Percentiles rank a stretch among this genome's conserved stretches.
Conservation (phyloP, 306 rosid genomes). For the Alnus rubra region DNA sequence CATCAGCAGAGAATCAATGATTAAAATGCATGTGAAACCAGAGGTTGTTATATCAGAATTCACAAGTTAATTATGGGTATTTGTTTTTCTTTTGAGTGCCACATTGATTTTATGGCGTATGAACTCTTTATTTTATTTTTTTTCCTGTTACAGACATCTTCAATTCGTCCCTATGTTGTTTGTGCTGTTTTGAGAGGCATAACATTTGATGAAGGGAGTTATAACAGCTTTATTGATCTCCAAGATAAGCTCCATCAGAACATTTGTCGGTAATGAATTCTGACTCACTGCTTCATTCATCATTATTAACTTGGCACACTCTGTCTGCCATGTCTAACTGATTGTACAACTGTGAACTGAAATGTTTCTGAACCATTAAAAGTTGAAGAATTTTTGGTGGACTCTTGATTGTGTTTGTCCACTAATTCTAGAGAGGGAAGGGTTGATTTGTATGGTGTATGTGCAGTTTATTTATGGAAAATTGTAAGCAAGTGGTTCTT, state of each 20-base stretch:
- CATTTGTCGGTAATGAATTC: conserved; percentile 77
- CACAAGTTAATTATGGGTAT: neutral
- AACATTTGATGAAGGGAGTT: conserved; percentile 68
- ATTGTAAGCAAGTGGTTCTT: too few species aligned
- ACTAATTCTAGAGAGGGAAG: neutral
- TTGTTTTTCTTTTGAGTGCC: neutral
- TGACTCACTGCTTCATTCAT: conserved; percentile 3
- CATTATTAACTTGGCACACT: conserved; percentile 11
- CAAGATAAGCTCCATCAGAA: conserved; percentile 98
- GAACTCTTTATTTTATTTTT: conserved; percentile 14
- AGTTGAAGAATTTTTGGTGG: neutral
- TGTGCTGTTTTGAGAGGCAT: conserved; percentile 88
- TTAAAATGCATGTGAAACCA: conserved; percentile 82
- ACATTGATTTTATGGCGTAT: conserved; percentile 16
- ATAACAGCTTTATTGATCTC: conserved; percentile 91
- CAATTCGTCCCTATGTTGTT: conserved; percentile 70
- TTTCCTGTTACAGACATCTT: conserved; percentile 57
- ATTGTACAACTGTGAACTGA: neutral
- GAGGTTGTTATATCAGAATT: conserved; percentile 54
- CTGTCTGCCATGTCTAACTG: neutral
- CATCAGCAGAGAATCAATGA: conserved; percentile 57
- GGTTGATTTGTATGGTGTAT: neutral
- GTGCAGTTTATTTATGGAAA: too few species aligned
- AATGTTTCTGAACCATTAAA: neutral
- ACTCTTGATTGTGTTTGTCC: neutral